Conservation (phyloP, 306 rosid species). For the Fragaria iinumae region DNA sequence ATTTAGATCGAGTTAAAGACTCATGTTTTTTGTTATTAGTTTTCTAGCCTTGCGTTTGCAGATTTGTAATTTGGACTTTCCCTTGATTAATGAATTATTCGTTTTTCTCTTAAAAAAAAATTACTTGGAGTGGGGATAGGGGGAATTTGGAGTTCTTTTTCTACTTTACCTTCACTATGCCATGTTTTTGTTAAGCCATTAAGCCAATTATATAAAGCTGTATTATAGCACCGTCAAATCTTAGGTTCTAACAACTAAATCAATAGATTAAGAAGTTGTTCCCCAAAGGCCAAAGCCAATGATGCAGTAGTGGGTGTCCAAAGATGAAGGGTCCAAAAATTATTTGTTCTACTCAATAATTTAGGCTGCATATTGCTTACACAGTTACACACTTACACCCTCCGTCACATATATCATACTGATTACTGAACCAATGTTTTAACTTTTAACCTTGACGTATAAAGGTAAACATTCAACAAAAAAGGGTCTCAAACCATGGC, state of each 20-base stretch:
- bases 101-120: no score
- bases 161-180: not conserved
- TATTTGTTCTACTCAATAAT: not conserved
- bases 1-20: no score
- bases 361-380: not conserved
- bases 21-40: no score
- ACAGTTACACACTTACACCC: not conserved
- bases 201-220: not conserved
- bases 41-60: no score
- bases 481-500: not conserved
- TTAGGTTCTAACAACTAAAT: not conserved
- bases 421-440: not conserved
- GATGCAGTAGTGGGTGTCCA: not conserved
- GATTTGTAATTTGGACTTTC: no score
- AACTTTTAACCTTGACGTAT: not conserved
- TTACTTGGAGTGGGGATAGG: not conserved
- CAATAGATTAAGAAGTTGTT: not conserved
- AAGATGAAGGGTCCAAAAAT: not conserved
- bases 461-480: not conserved
- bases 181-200: not conserved
- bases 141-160: not conserved
- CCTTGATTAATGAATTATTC: no score
- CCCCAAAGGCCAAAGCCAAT: not conserved
- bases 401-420: not conserved
- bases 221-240: not conserved